Evolutionary conservation across 139 green algal genomes (phyloP), one percentile per base, ranked within the genome.

Genomic region (Bryopsis sp.): DNA sequence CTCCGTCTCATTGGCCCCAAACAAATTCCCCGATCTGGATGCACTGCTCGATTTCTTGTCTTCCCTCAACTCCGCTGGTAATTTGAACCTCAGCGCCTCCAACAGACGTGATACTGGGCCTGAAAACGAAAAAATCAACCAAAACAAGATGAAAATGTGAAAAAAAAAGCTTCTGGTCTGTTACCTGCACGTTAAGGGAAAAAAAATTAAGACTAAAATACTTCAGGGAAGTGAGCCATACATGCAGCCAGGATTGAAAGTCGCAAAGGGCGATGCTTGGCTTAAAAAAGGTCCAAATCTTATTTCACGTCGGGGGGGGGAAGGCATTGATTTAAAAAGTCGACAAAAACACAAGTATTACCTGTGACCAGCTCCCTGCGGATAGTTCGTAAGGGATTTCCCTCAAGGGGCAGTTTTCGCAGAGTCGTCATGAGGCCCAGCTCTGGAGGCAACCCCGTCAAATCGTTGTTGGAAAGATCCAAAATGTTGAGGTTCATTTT

Each of bases 401-500:
- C 82, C 2, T 76, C 73, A 19, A 88, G 50, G 29, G 31, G 43
- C 4, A 88, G 63, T 19, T 72, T 66, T 6, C 74, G 68, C 57
- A 88, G 70, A 22, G 64, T 64, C 15, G 47, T 54, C 66, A 88
- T 64, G 33, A 84, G 68, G 1, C 78, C 79, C 46, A 88, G 26
- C 57, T 76, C 35, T 2, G 76, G 73, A 0, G 82, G 79, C 54
- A 88, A 60, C 2, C 0, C 43, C 29, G 47, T 50, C 1, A 88
- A 60, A 39, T 76, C 70, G 70, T 85, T 85, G 72, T 85, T 88
- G 72, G 26, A 58, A 35, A 88, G 0, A 65, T 80, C 59, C 46
- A 84, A 64, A 37, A 78, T 72, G 3, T 34, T 39, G 43, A 84
- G 68, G 2, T 58, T 39, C 39, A 84, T 73, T 2, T 67, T 65